Evolutionary conservation across 805 yeast species (phyloP).

Genomic region (Wickerhamomyces canadensis): DNA sequence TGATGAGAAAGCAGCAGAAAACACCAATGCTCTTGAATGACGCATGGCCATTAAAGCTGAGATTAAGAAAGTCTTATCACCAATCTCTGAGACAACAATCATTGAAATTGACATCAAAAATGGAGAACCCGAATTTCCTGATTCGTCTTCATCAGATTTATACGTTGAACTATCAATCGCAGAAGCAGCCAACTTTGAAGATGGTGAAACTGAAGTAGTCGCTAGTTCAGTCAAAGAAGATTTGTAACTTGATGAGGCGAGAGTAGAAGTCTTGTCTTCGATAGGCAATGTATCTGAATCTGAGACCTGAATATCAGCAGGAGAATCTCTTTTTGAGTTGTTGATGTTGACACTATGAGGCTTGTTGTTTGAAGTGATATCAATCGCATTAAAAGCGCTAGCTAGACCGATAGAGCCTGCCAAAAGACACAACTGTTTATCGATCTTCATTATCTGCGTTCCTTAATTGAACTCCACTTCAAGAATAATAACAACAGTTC

Average conservation of each 20-base stretch:
- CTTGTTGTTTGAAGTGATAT: background rate
- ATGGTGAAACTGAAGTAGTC: too few relatives aligned
- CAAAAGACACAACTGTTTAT: background rate
- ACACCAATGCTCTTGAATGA: slow-evolving; percentile 77
- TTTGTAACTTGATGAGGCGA: too few relatives aligned
- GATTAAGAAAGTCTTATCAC: slow-evolving; percentile 93
- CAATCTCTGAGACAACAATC: slow-evolving; percentile 94
- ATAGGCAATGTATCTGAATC: slow-evolving; percentile 21
- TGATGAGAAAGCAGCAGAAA: slow-evolving; percentile 80
- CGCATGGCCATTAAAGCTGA: slow-evolving; percentile 99
- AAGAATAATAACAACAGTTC: too few relatives aligned
- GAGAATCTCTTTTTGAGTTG: slow-evolving; percentile 14
- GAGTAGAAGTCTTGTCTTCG: slow-evolving; percentile 6
- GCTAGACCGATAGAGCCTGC: background rate
- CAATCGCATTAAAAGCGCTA: background rate
- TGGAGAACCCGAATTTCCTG: slow-evolving; percentile 24
- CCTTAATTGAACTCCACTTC: too few relatives aligned
- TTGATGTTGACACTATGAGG: slow-evolving; percentile 6
- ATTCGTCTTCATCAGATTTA: background rate
- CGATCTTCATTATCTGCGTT: background rate
- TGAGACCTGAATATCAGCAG: slow-evolving; percentile 17
- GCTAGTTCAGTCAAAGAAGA: too few relatives aligned
- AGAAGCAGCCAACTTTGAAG: too few relatives aligned
- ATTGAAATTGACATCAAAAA: slow-evolving; percentile 79
- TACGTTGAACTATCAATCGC: background rate